Evolutionary conservation across 176 grass and related monocot genomes (phyloP), one percentile per base, ranked within the genome.

Genomic region (Zoysia japonica): DNA sequence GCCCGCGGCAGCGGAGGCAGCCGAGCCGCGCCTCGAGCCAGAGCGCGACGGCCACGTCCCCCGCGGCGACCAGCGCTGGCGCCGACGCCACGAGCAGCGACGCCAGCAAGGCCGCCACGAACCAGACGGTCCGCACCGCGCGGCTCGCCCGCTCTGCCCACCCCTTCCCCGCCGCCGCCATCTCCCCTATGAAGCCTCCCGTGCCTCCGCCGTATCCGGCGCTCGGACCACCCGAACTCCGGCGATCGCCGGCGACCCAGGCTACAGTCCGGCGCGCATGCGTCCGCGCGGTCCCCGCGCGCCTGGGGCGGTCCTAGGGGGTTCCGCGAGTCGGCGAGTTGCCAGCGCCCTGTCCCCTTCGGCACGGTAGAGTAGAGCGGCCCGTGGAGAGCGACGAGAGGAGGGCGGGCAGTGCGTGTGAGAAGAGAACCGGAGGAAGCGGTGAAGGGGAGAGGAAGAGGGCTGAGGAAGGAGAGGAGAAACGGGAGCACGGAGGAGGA

Each of bases 31-130:
- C 78, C 45, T 93, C 83, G 6, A 98, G 85, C 78, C 72, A 85
- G 37, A 94, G 81, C 38, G 95, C 89, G 7, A 92, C 85, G 55
- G 85, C 66, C 5, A 90, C 88, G 64, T 98, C 92, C 28, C 83
- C 85, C 4, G 91, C 73, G 11, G 89, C 95, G 59, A 97, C 92
- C 52, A 97, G 83, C 59, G 87, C 85, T 47, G 94, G 94, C 17
- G 87, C 89, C 11, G 94, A 97, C 17, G 89, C 85, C 63, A 88
- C 85, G 11, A 97, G 79, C 39, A 93, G 87, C 77, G 94, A 97
- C 9, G 87, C 91, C 41, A 91, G 44, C 94, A 97, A 82, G 16
- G 47, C 86, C 17, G 91, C 76, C 89, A 97, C 90, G 70, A 97
- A 88, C 71, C 90, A 91, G 8, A 37, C 82, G 3, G 91, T 97